These are phyloP conservation scores for Pichia sp. DNA, from an alignment of 1,139 yeast species.

Conservation along the genomic window DNA sequence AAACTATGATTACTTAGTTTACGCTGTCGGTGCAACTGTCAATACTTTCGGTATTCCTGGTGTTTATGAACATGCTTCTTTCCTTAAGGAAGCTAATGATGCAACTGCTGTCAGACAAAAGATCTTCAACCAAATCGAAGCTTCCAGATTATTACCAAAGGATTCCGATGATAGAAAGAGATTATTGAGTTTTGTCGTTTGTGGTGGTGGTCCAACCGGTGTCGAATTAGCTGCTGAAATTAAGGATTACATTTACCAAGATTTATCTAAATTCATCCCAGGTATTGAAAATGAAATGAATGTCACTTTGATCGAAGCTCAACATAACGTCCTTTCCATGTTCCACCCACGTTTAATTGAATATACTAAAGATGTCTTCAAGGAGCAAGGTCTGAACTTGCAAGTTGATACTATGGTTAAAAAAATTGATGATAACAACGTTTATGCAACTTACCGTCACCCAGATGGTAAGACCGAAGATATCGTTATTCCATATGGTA, in stretches of 20 bases:
- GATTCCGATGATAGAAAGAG: constrained; percentile 68
- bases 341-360: constrained; percentile 57
- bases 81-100: constrained; percentile 59
- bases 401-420: constrained; percentile 57
- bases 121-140: constrained; percentile 66
- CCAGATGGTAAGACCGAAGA: constrained; percentile 45
- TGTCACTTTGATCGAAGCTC: constrained; percentile 56
- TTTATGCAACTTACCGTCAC: constrained; percentile 44
- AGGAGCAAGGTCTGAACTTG: constrained; percentile 51
- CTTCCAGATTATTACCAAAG: constrained; percentile 68
- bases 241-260: constrained; percentile 62
- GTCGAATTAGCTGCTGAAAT: constrained; percentile 86
- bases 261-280: constrained; percentile 57
- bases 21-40: constrained; percentile 86
- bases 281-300: constrained; percentile 54
- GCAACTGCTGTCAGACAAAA: constrained; percentile 54
- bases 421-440: constrained; percentile 49
- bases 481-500: constrained; percentile 50
- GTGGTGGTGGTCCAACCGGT: constrained; percentile 95
- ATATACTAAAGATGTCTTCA: constrained; percentile 55
- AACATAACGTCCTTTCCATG: constrained; percentile 56
- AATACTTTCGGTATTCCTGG: constrained; percentile 83
- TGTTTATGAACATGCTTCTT: constrained; percentile 63
- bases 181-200: constrained; percentile 71
- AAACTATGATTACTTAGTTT: constrained; percentile 70